Percentiles rank a stretch among this genome's conserved stretches.
Evolutionary conservation across 169 alveolate species (phyloP).

Genomic region (Plasmodium falciparum): DNA sequence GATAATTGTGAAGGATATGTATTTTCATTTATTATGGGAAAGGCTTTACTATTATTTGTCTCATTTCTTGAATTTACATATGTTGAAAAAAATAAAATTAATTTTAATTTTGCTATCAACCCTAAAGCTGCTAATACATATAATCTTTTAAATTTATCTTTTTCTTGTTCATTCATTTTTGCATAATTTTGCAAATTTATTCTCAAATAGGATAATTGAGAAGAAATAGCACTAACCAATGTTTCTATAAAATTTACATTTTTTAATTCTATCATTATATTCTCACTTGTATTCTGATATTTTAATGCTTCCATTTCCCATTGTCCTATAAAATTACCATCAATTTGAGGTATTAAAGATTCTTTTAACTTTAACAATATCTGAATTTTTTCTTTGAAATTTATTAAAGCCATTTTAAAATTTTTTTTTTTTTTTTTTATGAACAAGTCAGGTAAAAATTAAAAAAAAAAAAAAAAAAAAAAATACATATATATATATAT

Average conservation of each 20-base stretch:
- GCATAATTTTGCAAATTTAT: conserved; percentile 74
- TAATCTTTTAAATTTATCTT: conserved; percentile 76
- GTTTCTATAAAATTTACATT: conserved; percentile 41
- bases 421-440: conserved; percentile 4
- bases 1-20: conserved; percentile 1
- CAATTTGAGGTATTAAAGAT: conserved; percentile 72
- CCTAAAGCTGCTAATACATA: conserved; percentile 74
- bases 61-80: conserved; percentile 54
- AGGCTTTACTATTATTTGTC: conserved; percentile 21
- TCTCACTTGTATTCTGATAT: conserved; percentile 80
- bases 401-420: conserved; percentile 53
- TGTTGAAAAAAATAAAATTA: conserved; percentile 71
- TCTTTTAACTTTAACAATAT: conserved; percentile 73
- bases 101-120: conserved; percentile 68
- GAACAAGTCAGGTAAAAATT: conserved; percentile 11
- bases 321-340: conserved; percentile 77
- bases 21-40: conserved; percentile 40
- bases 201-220: conserved; percentile 78
- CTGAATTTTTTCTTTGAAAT: conserved; percentile 67
- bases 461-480: too few species aligned
- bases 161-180: conserved; percentile 70
- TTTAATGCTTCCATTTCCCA: conserved; percentile 82
- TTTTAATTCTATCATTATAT: conserved; percentile 70
- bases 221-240: conserved; percentile 66
- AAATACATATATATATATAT: neutral